Conservation (phyloP, 78 protist species). For the Monosiga brevicollis region DNA sequence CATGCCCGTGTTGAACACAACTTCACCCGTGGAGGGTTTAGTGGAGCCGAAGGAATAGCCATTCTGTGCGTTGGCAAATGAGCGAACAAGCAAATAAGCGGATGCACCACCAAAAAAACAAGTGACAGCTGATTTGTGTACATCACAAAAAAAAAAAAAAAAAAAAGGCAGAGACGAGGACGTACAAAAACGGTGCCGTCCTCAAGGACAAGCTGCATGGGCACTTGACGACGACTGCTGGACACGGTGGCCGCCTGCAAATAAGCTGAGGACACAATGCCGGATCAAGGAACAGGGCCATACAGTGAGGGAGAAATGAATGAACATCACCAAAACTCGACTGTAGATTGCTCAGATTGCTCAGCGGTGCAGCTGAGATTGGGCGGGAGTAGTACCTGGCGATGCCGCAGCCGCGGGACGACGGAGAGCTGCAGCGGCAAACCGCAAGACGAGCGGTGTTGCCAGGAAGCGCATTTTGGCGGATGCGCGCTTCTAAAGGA, state of each 20-base stretch:
- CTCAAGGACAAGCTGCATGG: not conserved
- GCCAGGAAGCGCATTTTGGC: no score
- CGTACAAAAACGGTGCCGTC: not conserved
- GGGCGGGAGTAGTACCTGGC: not conserved
- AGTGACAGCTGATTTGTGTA: not conserved
- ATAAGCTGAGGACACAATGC: not conserved
- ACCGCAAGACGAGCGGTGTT: no score
- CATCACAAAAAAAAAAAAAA: not conserved
- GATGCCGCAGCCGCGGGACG: no score
- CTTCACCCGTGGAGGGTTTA: constrained; percentile 45
- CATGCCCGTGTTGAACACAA: constrained; percentile 80
- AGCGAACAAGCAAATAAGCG: not conserved
- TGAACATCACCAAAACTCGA: not conserved
- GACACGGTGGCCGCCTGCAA: not conserved
- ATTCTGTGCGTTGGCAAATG: not conserved
- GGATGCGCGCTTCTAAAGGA: no score
- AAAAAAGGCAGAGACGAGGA: not conserved
- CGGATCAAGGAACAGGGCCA: not conserved
- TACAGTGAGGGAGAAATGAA: not conserved
- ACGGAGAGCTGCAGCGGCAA: no score
- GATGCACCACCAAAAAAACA: no score
- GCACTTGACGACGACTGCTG: not conserved
- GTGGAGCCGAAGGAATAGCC: constrained; percentile 66
- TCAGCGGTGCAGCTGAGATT: not conserved
- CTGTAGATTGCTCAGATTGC: not conserved